phyloP scores from a whole-genome alignment of 768 basidiomycete species.

The Jaapia argillacea region DNA sequence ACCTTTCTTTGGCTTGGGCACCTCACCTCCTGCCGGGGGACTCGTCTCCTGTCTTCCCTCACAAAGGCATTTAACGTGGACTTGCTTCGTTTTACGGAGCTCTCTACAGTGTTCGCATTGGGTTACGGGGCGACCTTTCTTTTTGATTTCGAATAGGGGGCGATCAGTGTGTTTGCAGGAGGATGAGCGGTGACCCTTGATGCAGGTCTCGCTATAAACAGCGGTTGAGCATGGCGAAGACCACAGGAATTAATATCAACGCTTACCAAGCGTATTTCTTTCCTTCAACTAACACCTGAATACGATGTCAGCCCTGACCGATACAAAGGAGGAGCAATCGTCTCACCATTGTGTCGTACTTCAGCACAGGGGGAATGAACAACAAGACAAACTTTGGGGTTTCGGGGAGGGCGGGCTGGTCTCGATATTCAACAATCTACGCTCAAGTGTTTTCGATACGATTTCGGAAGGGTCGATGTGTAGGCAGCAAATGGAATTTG shows the following conservation, averaged over 20 bases:
- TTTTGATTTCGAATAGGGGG: conserved; percentile 88
- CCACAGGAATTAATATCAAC: background rate
- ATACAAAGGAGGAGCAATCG: too few relatives aligned
- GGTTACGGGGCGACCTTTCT: conserved; percentile 86
- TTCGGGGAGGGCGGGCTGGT: too few relatives aligned
- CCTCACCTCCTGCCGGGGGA: too few relatives aligned
- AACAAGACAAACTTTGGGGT: too few relatives aligned
- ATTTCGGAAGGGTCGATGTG: too few relatives aligned
- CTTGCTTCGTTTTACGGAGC: conserved; percentile 66
- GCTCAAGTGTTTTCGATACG: too few relatives aligned
- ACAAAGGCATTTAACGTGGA: conserved; percentile 80
- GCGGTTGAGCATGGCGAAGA: background rate
- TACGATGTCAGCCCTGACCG: too few relatives aligned
- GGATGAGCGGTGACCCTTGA: conserved; percentile 90
- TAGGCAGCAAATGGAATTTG: too few relatives aligned
- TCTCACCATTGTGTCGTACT: too few relatives aligned
- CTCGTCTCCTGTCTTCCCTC: too few relatives aligned
- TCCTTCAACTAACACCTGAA: conserved; percentile 38
- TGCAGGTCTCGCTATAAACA: conserved; percentile 69
- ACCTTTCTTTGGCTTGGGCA: conserved; percentile 65
- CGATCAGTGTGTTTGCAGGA: conserved; percentile 80
- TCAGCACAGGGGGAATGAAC: too few relatives aligned
- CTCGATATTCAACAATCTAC: too few relatives aligned
- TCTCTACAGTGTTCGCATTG: conserved; percentile 84
- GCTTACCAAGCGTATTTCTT: conserved; percentile 67